Evolutionary conservation across 2,329 filamentous ascomycete genomes (phyloP).

Genomic region (Diaporthe citriasiana): DNA sequence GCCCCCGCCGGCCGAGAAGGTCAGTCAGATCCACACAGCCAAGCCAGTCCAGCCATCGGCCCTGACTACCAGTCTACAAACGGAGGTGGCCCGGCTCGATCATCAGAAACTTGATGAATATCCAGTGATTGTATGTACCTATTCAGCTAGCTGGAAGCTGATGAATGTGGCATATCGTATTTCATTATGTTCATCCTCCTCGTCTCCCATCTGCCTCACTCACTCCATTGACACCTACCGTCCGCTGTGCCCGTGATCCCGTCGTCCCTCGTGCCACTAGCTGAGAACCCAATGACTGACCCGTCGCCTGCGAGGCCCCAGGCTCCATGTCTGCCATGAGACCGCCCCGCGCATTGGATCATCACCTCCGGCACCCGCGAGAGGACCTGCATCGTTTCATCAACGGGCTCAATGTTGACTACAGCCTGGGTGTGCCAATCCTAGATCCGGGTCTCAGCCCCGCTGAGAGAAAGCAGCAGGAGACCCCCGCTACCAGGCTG

Average conservation of each 20-base stretch:
- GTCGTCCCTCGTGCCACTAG: not conserved
- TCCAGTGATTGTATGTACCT: not conserved
- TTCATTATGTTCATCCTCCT: not conserved
- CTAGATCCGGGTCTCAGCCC: slow-evolving; percentile 45
- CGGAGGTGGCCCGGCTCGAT: not conserved
- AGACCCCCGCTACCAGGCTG: slow-evolving; percentile 31
- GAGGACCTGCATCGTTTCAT: slow-evolving; percentile 42
- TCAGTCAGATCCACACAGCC: not conserved
- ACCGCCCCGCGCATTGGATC: not conserved
- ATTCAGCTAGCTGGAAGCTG: not conserved
- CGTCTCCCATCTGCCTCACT: not conserved
- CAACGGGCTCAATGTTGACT: slow-evolving; percentile 47
- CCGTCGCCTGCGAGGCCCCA: not conserved
- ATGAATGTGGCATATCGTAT: not conserved
- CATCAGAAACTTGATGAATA: not conserved
- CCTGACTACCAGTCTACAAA: not conserved
- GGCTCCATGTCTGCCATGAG: slow-evolving; percentile 25
- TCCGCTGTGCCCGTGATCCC: not conserved
- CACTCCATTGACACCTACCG: not conserved
- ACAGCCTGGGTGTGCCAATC: slow-evolving; percentile 47
- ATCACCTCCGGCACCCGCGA: slow-evolving; percentile 6
- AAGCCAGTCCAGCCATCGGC: not conserved
- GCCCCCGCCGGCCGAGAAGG: not conserved
- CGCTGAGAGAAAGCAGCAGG: slow-evolving; percentile 41
- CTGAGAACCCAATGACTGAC: slow-evolving; percentile 12